Evolutionary conservation across 2,329 filamentous ascomycete genomes (phyloP), one percentile per base, ranked within the genome.

Genomic region (Claviceps digitariae): DNA sequence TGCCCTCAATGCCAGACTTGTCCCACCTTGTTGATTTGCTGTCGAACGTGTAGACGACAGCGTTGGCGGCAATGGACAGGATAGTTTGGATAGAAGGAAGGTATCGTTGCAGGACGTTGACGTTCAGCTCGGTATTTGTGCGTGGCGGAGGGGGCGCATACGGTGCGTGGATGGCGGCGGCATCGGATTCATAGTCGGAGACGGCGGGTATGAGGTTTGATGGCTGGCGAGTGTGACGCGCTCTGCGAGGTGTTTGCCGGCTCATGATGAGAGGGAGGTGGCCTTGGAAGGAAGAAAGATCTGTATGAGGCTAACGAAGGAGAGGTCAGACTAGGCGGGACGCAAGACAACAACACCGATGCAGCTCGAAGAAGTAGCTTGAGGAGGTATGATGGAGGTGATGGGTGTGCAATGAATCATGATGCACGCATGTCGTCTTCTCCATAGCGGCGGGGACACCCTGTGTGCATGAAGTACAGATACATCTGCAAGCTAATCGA

Each of bases 71-170:
- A 59, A 93, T 85, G 57, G 86, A 84, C 58, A 89, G 75, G 64
- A 96, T 89, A 51, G 76, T 72, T 55, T 75, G 74, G 58, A 96
- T 81, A 54, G 80, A 77, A 34, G 89, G 86, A 55, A 88, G 80
- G 71, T 95, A 87, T 59, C 89, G 86, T 55, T 79, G 83, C 38
- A 97, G 77, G 41, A 96, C 91, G 49, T 81, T 76, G 59, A 95
- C 77, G 72, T 97, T 97, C 63, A 97, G 83, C 60, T 94, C 85
- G 53, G 85, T 86, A 67, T 90, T 93, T 57, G 84, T 84, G 58
- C 87, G 83, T 66, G 73, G 79, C 51, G 69, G 75, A 63, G 70
- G 77, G 38, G 67, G 72, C 59, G 63, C 71, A 56, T 64, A 71
- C 53, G 58, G 64, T 56, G 61, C 68, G 55, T 61, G 68, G 54